Evolutionary conservation across 2,329 filamentous ascomycete species (phyloP), one percentile per base, ranked within the genome.

Genomic region (Metarhizium robertsii): DNA sequence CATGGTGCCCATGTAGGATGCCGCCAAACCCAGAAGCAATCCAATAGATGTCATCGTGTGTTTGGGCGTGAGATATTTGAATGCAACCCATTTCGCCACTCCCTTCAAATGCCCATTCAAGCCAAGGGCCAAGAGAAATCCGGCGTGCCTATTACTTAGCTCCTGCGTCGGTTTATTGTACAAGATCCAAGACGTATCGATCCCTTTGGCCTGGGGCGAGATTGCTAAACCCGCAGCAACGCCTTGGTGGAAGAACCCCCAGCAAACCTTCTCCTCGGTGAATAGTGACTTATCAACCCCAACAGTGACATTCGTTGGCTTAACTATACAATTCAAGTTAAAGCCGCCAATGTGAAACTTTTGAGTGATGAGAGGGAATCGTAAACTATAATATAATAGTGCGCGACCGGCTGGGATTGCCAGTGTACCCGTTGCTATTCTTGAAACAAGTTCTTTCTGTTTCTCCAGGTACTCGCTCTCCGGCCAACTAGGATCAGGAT

Each of bases 21-120:
- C 94, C 8, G 94, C 92, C 18, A 99, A 77, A 1, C 94, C 94
- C 0, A 99, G 78, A 3, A 99, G 78, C n/a, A 99, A 77, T 10
- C 94, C 94, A 54, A 99, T 92, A 1, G 94, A 97, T 29, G 94
- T 97, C 94, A 99, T 99, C 30, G 92, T 95, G 70, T 99, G 95
- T 66, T 99, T 99, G 1, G 94, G 92, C 0, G 94, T 99, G n/a
- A 99, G 76, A 63, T 99, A 99, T 67, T 96, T 97, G 79, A 97
- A 99, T 8, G 92, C 92, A 47, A 99, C 87, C 92, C 94, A 99
- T 74, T 97, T 97, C 2, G 94, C 94, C 32, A 99, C 81, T 7
- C 85, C 87, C 62, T 90, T 94, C n/a, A 99, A 76, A 71, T 99
- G 95, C 0, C 94, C 95, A 63, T 96, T 96, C 29, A 99, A 76